phyloP scores from a whole-genome alignment of 768 basidiomycete genomes.

The Amanita muscaria region DNA sequence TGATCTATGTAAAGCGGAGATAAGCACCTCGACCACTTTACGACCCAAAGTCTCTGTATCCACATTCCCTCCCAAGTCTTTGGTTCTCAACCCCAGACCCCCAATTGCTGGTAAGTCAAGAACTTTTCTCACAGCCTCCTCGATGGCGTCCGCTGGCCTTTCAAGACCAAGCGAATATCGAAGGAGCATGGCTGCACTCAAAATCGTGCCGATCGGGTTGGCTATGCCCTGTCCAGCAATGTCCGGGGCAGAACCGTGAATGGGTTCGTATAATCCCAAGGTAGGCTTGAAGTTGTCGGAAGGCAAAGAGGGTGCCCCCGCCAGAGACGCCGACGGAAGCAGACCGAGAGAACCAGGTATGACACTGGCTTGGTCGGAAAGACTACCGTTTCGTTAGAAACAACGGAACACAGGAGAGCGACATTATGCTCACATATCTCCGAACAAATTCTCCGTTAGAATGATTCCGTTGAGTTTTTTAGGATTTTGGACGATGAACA shows the following conservation, averaged over 20 bases:
- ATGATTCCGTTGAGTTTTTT: constrained; percentile 92
- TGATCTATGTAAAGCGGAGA: too few species aligned
- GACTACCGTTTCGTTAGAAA: constrained; percentile 33
- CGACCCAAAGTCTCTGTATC: constrained; percentile 79
- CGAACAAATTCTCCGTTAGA: constrained; percentile 92
- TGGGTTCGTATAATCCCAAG: constrained; percentile 92
- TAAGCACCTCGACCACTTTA: constrained; percentile 66
- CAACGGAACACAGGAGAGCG: constrained; percentile 1
- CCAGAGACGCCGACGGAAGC: constrained; percentile 91
- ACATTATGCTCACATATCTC: constrained; percentile 77
- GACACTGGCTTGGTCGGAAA: constrained; percentile 94
- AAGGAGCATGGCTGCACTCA: constrained; percentile 87
- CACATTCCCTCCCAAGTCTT: constrained; percentile 77
- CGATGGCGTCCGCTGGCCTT: constrained; percentile 76
- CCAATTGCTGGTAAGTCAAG: constrained; percentile 64
- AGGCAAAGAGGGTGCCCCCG: constrained; percentile 67
- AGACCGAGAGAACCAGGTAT: constrained; percentile 97
- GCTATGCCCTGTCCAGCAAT: constrained; percentile 93
- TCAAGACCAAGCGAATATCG: constrained; percentile 92
- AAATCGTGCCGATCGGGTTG: constrained; percentile 92
- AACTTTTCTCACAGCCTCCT: constrained; percentile 84
- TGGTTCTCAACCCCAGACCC: constrained; percentile 73
- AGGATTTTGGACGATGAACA: constrained; percentile 88
- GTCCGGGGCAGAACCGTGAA: constrained; percentile 91
- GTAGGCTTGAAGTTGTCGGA: constrained; percentile 69